Percentiles rank a stretch among this genome's conserved stretches.
These are phyloP conservation scores for Alternaria ventricosa DNA, from an alignment of 2,329 filamentous ascomycete genomes.

Conservation along the genomic window DNA sequence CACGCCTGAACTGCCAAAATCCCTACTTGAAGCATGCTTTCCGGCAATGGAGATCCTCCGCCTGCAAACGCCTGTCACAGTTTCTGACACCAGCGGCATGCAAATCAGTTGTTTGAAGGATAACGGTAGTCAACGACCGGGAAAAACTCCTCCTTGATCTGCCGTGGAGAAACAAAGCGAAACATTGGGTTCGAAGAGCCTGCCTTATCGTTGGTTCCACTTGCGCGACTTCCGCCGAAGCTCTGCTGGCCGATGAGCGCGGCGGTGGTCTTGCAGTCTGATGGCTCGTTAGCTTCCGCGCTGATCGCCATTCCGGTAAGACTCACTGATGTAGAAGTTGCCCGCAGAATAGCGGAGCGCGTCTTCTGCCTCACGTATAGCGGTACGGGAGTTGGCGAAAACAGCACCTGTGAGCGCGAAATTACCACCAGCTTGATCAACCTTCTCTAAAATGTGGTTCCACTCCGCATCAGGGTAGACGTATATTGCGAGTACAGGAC, in stretches of 20 bases:
- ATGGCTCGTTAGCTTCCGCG: background rate
- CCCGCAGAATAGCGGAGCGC: slow-evolving; percentile 73
- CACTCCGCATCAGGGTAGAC: slow-evolving; percentile 73
- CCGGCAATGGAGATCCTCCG: background rate
- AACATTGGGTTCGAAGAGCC: slow-evolving; percentile 58
- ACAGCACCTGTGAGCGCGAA: slow-evolving; percentile 79
- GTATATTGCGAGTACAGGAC: slow-evolving; percentile 75
- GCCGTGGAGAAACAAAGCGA: slow-evolving; percentile 61
- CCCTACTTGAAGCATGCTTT: background rate
- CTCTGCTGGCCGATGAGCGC: slow-evolving; percentile 56
- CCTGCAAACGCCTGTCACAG: background rate
- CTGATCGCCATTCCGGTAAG: accelerated
- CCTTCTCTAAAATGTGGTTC: slow-evolving; percentile 61
- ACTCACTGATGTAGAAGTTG: slow-evolving; percentile 77
- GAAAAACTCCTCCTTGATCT: slow-evolving; percentile 62
- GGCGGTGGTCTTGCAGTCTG: slow-evolving; percentile 39
- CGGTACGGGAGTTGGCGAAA: slow-evolving; percentile 72
- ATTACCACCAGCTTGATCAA: slow-evolving; percentile 68
- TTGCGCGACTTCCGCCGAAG: slow-evolving; percentile 59
- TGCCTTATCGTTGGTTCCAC: slow-evolving; percentile 63
- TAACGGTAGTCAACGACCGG: slow-evolving; percentile 55
- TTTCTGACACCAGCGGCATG: background rate
- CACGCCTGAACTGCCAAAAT: background rate
- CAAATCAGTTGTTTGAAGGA: slow-evolving; percentile 53
- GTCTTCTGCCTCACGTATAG: slow-evolving; percentile 71